phyloP scores from a whole-genome alignment of 1,139 yeast species.

The Suhomyces coccinellae region DNA sequence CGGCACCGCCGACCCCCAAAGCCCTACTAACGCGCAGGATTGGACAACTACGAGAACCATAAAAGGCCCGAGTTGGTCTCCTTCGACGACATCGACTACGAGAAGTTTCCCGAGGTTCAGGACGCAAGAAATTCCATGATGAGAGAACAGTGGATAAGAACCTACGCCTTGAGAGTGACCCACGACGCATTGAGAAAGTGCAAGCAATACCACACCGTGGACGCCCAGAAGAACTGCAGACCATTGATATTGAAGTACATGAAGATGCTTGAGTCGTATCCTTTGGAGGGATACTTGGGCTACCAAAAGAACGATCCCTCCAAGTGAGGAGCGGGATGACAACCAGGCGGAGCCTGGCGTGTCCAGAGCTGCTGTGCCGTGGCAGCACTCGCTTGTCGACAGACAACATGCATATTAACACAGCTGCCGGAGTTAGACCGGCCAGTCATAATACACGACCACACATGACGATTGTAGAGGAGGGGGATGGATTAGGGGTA shows the following conservation, averaged over 20 bases:
- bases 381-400: constrained; percentile 6
- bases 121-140: constrained; percentile 75
- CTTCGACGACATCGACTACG: constrained; percentile 80
- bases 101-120: constrained; percentile 60
- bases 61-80: constrained; percentile 74
- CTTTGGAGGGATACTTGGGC: constrained; percentile 71
- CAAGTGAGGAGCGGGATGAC: constrained; percentile 39
- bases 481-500: too few relatives aligned
- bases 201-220: constrained; percentile 74
- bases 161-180: constrained; percentile 64
- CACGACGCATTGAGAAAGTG: constrained; percentile 76
- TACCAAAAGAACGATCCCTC: constrained; percentile 86
- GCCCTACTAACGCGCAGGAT: constrained; percentile 25
- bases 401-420: constrained; percentile 10
- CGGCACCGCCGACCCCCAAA: neutral
- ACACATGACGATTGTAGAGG: neutral
- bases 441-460: constrained; percentile 8
- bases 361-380: constrained; percentile 1
- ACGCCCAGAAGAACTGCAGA: constrained; percentile 68
- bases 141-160: constrained; percentile 79
- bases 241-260: constrained; percentile 70
- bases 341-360: constrained; percentile 7
- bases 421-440: constrained; percentile 9
- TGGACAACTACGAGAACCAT: constrained; percentile 50
- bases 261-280: constrained; percentile 70